phyloP scores from a whole-genome alignment of 2,329 filamentous ascomycete genomes.

The Penicillium sp. region DNA sequence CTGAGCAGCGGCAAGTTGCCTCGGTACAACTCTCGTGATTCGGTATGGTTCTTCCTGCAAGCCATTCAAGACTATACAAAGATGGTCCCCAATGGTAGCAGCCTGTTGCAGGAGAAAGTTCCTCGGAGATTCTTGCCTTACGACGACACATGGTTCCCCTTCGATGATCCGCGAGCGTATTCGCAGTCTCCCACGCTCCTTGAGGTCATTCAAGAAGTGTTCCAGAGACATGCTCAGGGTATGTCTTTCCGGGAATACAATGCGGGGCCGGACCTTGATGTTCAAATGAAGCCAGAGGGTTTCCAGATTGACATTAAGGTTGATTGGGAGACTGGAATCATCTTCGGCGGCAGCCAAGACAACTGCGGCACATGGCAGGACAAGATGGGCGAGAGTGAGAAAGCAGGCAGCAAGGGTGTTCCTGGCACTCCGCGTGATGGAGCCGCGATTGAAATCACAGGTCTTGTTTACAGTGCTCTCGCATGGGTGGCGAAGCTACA shows the following conservation, averaged over 20 bases:
- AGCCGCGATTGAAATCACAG: slow-evolving; percentile 91
- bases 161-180: slow-evolving; percentile 81
- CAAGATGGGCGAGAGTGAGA: slow-evolving; percentile 98
- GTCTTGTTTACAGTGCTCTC: slow-evolving; percentile 86
- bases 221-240: slow-evolving; percentile 87
- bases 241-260: slow-evolving; percentile 95
- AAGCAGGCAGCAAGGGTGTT: slow-evolving; percentile 86
- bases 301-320: slow-evolving; percentile 91
- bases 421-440: slow-evolving; percentile 97
- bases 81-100: slow-evolving; percentile 74
- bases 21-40: slow-evolving; percentile 93
- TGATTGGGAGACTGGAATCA: slow-evolving; percentile 86
- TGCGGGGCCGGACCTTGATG: slow-evolving; percentile 82
- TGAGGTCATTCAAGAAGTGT: slow-evolving; percentile 88
- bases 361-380: slow-evolving; percentile 99
- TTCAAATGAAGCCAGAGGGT: slow-evolving; percentile 88
- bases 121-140: slow-evolving; percentile 88
- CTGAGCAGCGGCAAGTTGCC: slow-evolving; percentile 82
- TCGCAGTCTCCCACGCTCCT: slow-evolving; percentile 79
- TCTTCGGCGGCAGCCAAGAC: slow-evolving; percentile 89
- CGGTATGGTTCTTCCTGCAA: slow-evolving; percentile 97
- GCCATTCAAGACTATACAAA: slow-evolving; percentile 90
- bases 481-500: slow-evolving; percentile 74
- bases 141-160: slow-evolving; percentile 90
- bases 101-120: slow-evolving; percentile 74